Percentiles rank a stretch among this genome's conserved stretches.
Evolutionary conservation across 257 asterid genomes (phyloP).

Genomic region (Fraxinus quadrangulata): DNA sequence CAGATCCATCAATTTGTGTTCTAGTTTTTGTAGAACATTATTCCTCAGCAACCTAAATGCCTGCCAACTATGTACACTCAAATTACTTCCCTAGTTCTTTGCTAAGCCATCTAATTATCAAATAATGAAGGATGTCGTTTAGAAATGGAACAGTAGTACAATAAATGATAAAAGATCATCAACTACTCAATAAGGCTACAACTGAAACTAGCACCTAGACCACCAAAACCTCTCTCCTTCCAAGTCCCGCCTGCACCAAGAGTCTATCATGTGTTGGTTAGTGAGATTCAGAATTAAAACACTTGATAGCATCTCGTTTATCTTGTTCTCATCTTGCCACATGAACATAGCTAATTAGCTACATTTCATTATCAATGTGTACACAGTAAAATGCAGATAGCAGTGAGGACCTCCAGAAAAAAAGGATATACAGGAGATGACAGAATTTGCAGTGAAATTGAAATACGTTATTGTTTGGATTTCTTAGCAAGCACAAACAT

Average conservation of each 20-base stretch:
- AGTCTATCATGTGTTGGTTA: neutral
- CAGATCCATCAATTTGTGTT: neutral
- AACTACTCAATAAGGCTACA: neutral
- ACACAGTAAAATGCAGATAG: neutral
- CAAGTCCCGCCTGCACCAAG: neutral
- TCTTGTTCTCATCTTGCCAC: neutral
- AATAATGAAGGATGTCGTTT: neutral
- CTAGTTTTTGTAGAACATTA: neutral
- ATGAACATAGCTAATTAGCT: neutral
- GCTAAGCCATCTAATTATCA: neutral
- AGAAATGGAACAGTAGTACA: neutral
- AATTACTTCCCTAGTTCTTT: neutral
- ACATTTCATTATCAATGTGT: neutral
- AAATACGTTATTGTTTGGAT: neutral
- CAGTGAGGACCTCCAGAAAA: neutral
- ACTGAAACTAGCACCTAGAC: constrained; percentile 1
- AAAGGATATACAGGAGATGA: neutral
- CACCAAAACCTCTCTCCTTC: neutral
- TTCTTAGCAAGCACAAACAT: neutral
- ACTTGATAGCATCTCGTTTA: neutral
- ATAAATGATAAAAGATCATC: neutral
- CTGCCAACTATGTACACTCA: neutral
- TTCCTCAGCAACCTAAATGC: neutral
- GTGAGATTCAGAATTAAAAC: neutral
- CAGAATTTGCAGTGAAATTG: neutral